These are phyloP conservation scores for Stephania japonica DNA, from an alignment of 164 flowering plant species.

Conservation along the genomic window DNA sequence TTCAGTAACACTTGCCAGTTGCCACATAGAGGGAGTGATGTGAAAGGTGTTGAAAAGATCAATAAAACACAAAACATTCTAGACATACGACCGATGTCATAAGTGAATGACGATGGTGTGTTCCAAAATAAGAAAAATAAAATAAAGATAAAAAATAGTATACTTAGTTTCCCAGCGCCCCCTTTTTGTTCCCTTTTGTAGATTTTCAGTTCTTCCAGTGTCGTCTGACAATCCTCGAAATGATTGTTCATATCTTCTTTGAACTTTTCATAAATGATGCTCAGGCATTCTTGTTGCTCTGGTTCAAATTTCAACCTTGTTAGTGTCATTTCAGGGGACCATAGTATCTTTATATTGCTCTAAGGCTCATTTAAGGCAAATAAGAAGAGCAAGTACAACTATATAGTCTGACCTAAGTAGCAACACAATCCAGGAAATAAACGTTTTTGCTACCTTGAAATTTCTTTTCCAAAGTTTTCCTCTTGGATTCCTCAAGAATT, in stretches of 20 bases:
- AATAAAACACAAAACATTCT: background rate
- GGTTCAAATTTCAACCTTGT: slow-evolving; percentile 22
- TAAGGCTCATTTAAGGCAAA: background rate
- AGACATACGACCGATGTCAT: background rate
- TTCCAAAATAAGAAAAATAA: background rate
- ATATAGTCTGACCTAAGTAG: background rate
- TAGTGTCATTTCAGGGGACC: background rate
- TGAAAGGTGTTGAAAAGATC: background rate
- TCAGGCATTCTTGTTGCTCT: slow-evolving; percentile 68
- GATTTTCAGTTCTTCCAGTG: slow-evolving; percentile 57
- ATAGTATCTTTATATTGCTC: background rate
- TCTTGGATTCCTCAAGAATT: slow-evolving; percentile 47
- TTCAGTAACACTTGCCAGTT: no score
- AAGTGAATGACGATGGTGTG: background rate
- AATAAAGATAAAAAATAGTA: slow-evolving; percentile 7
- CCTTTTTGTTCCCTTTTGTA: slow-evolving; percentile 52
- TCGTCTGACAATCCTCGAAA: slow-evolving; percentile 49
- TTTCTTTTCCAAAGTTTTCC: slow-evolving; percentile 59
- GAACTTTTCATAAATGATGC: slow-evolving; percentile 46
- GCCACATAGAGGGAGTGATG: background rate
- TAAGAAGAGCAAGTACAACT: background rate
- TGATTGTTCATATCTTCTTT: slow-evolving; percentile 58
- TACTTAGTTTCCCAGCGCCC: slow-evolving; percentile 62
- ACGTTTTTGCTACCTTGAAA: slow-evolving; percentile 48
- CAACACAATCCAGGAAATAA: background rate